Conservation (phyloP, 306 rosid species). For the Dalbergia cochinchinensis region DNA sequence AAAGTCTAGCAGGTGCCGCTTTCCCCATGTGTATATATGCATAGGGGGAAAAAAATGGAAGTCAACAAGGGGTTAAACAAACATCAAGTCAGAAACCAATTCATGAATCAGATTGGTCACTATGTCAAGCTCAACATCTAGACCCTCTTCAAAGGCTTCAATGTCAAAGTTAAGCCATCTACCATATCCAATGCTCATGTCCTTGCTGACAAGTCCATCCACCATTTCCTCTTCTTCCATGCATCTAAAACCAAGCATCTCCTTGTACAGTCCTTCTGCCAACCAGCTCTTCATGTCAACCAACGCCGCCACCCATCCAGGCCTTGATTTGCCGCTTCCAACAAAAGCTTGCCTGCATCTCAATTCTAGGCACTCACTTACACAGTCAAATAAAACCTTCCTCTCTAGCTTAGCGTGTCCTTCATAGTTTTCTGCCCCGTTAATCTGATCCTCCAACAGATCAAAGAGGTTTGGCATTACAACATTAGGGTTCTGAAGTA, state of each 20-base stretch:
- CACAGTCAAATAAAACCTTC: constrained; percentile 67
- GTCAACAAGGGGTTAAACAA: constrained; percentile 23
- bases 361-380: constrained; percentile 59
- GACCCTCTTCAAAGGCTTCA: constrained; percentile 65
- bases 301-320: constrained; percentile 49
- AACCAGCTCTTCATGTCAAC: constrained; percentile 50
- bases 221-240: constrained; percentile 62
- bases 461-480: constrained; percentile 69
- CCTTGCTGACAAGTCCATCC: constrained; percentile 74
- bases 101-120: constrained; percentile 62
- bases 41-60: neutral
- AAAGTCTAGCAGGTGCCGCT: neutral
- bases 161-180: constrained; percentile 66
- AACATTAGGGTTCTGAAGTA: constrained; percentile 58
- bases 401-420: constrained; percentile 53
- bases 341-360: constrained; percentile 49
- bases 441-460: constrained; percentile 56
- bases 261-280: constrained; percentile 63
- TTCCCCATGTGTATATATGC: neutral
- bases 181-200: constrained; percentile 70
- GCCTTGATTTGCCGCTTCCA: constrained; percentile 63
- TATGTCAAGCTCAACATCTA: constrained; percentile 60
- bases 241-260: constrained; percentile 59
- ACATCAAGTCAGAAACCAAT: constrained; percentile 62
- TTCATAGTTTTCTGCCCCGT: constrained; percentile 42